Base-by-base conservation (phyloP, 2,329 filamentous ascomycete genomes). In the Colletotrichum sp. region DNA sequence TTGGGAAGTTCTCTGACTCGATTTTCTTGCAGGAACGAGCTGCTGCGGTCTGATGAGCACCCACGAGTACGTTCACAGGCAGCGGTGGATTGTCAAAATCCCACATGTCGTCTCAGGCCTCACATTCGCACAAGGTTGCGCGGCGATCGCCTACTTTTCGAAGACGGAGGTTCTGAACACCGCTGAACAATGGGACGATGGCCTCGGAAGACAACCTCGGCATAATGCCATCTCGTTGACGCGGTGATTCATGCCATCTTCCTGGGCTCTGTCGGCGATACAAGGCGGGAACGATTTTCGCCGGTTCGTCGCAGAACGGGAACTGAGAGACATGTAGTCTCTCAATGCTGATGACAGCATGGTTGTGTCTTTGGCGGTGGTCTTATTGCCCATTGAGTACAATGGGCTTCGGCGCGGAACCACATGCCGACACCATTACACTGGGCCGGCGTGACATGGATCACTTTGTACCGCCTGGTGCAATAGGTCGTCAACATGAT, bases 131-230 rank as follows among this genome's bases (percentile, higher is more conserved):
- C 13, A 6, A 4, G 3, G 4, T 22, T 49, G 19, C n/a, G n/a
- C 44, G n/a, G 11, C n/a, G 8, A 4, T 4, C 2, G 44, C 44
- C 19, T 1, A 49, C 6, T 12, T 2, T 6, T 3, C 44, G 1
- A 22, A 52, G 11, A 52, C 22, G 44, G 44, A 1, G 44, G 44
- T 52, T 52, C 44, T 5, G 44, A 13, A 0, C 44, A 52, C 11
- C 2, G n/a, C 6, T 22, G 44, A 52, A 52, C 44, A 52, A 1
- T 49, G 39, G 39, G 6, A 49, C 0, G 39, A 49, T 49, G 39
- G 9, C 39, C 39, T 49, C 9, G 5, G 19, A 12, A n/a, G 19
- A 49, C 39, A 49, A n/a, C 3, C 9, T n/a, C 16, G 36, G 16
- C 36, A 44, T 44, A 9, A 44, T 49, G 39, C 39, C 19, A 6